Conservation (phyloP, 2,329 filamentous ascomycete genomes). For the Harringtonia aguacate region DNA sequence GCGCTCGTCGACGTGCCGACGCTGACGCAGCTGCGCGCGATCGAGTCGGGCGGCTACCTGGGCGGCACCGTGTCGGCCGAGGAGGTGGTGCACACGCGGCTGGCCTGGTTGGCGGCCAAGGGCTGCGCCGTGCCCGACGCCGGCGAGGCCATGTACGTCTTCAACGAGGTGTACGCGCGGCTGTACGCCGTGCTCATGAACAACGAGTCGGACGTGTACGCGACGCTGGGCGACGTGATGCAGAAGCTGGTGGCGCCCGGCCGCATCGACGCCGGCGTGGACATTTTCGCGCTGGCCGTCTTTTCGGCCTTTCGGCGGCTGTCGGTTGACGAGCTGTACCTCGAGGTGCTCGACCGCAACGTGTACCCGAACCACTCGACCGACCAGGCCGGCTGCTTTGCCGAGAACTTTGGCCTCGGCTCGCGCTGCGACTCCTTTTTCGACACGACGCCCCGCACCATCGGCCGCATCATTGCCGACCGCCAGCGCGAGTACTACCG, state of each 20-base stretch:
- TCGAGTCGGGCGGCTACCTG: constrained; percentile 28
- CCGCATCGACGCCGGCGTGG: constrained; percentile 13
- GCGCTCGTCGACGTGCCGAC: constrained; percentile 26
- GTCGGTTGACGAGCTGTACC: constrained; percentile 44
- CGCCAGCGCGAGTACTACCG: constrained; percentile 12
- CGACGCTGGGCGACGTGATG: background rate
- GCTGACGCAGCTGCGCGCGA: constrained; percentile 25
- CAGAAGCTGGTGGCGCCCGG: background rate
- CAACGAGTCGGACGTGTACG: constrained; percentile 12
- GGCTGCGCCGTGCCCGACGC: constrained; percentile 23
- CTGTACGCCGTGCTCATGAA: constrained; percentile 12
- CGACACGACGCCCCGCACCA: constrained; percentile 30
- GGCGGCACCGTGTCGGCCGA: constrained; percentile 23
- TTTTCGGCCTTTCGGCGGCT: constrained; percentile 41
- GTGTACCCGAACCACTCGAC: constrained; percentile 42
- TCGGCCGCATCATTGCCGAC: constrained; percentile 22
- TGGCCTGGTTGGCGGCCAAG: constrained; percentile 29
- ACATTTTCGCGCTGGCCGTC: constrained; percentile 38
- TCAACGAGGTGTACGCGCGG: constrained; percentile 21
- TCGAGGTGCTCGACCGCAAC: constrained; percentile 44
- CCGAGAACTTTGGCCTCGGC: constrained; percentile 44
- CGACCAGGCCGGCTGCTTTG: constrained; percentile 45
- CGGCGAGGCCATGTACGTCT: constrained; percentile 22
- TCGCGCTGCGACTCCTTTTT: constrained; percentile 48
- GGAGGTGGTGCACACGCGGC: constrained; percentile 24